A percentile compares a stretch with the other conserved stretches of the same genome.
Evolutionary conservation across 2,329 filamentous ascomycete genomes (phyloP).

Genomic region (Dactylellina parvicollis): DNA sequence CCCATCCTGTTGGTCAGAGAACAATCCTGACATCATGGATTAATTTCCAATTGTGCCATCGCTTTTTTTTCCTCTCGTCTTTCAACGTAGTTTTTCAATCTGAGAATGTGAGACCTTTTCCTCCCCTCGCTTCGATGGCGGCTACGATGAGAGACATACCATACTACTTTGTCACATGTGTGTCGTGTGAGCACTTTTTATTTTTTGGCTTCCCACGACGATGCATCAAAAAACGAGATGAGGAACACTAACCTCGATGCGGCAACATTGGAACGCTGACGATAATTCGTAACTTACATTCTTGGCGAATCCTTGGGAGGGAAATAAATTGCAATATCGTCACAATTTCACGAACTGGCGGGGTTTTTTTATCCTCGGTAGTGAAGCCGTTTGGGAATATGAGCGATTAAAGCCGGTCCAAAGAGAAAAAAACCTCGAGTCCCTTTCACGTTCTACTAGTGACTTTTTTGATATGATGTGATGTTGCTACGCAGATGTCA

Average conservation of each 20-base stretch:
- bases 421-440: too few relatives aligned
- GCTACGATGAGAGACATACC: neutral
- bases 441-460: neutral
- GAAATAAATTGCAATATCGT: neutral
- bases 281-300: neutral
- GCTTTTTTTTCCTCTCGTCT: neutral
- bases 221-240: constrained; percentile 10
- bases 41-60: neutral
- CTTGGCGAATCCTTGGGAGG: neutral
- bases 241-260: constrained; percentile 15
- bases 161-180: constrained; percentile 40
- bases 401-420: constrained; percentile 41
- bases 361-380: constrained; percentile 25
- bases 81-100: neutral
- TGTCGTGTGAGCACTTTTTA: constrained; percentile 51
- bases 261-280: constrained; percentile 9
- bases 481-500: neutral
- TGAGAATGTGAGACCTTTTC: constrained; percentile 30
- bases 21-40: neutral
- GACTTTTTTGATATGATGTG: neutral
- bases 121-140: neutral
- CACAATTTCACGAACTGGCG: neutral
- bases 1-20: constrained; percentile 1
- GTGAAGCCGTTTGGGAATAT: constrained; percentile 1
- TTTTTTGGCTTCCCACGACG: neutral